Evolutionary conservation across 805 yeast species (phyloP).

Genomic region (Candida glaebosa): DNA sequence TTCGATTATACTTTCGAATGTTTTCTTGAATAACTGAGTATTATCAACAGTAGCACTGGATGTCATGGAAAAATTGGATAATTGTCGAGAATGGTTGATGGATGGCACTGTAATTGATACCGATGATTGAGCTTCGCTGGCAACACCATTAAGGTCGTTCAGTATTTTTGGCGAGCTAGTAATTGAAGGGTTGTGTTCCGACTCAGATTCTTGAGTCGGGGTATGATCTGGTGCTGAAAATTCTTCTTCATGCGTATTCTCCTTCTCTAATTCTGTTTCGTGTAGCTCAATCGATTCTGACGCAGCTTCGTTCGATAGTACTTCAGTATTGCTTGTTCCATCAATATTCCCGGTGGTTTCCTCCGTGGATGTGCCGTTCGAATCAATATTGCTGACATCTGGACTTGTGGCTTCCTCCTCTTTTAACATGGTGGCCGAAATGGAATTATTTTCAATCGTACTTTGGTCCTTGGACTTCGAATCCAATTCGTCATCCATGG

Average conservation of each 20-base stretch:
- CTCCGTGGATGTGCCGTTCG: too few relatives aligned
- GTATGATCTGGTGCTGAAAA: slow-evolving; percentile 1
- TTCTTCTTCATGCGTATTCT: too few relatives aligned
- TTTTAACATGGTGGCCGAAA: too few relatives aligned
- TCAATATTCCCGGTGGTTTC: too few relatives aligned
- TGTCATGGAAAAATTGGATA: slow-evolving; percentile 13
- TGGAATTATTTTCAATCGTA: too few relatives aligned
- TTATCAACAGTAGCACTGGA: slow-evolving; percentile 22
- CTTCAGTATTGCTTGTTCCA: neutral
- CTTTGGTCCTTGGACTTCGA: too few relatives aligned
- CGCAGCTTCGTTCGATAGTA: too few relatives aligned
- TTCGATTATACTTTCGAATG: slow-evolving; percentile 53
- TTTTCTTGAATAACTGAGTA: slow-evolving; percentile 40
- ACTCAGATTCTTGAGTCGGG: neutral
- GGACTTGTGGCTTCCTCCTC: too few relatives aligned
- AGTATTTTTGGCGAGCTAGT: neutral
- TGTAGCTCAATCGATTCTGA: neutral
- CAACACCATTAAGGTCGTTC: neutral
- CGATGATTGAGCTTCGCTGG: neutral
- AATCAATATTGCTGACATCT: too few relatives aligned
- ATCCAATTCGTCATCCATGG: too few relatives aligned
- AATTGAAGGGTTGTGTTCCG: neutral
- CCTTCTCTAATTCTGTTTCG: neutral
- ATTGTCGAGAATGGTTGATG: slow-evolving; percentile 12
- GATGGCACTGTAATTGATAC: neutral